Percentiles rank a stretch among this genome's conserved stretches.
phyloP scores from a whole-genome alignment of 1,139 yeast species.

The Magnusiomyces fungicola region DNA sequence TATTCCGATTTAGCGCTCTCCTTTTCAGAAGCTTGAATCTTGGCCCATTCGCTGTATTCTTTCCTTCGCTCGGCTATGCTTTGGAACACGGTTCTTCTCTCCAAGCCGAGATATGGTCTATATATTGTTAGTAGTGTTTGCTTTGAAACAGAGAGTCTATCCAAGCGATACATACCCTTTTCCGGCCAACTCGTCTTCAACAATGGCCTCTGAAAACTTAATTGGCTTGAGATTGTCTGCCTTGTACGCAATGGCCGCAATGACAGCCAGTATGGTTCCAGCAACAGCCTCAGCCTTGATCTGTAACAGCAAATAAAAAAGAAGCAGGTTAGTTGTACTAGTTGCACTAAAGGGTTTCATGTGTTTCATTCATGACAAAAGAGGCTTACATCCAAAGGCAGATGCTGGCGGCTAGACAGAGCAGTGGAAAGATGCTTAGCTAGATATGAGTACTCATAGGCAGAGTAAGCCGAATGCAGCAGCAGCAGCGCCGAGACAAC shows the following conservation, averaged over 20 bases:
- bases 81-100: constrained; percentile 31
- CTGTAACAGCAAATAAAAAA: constrained; percentile 19
- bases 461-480: constrained; percentile 31
- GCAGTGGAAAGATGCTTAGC: constrained; percentile 21
- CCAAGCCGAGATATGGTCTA: constrained; percentile 27
- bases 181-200: constrained; percentile 23
- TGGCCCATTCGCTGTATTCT: constrained; percentile 26
- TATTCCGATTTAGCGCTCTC: too few species aligned
- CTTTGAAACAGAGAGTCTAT: background rate
- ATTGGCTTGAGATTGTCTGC: constrained; percentile 26
- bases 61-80: constrained; percentile 26
- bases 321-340: background rate
- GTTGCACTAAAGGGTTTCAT: too few species aligned
- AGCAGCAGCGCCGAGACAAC: constrained; percentile 24
- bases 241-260: constrained; percentile 22
- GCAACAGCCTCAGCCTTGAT: constrained; percentile 29
- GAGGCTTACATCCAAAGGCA: constrained; percentile 27
- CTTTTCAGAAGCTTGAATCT: too few species aligned
- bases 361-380: background rate
- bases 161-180: constrained; percentile 19
- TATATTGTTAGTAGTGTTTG: constrained; percentile 10
- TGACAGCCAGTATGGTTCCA: constrained; percentile 22
- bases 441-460: constrained; percentile 30
- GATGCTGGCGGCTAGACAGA: constrained; percentile 16
- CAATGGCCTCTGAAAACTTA: constrained; percentile 24